Evolutionary conservation across 2,329 filamentous ascomycete genomes (phyloP).

Genomic region (Penicillium sp.): DNA sequence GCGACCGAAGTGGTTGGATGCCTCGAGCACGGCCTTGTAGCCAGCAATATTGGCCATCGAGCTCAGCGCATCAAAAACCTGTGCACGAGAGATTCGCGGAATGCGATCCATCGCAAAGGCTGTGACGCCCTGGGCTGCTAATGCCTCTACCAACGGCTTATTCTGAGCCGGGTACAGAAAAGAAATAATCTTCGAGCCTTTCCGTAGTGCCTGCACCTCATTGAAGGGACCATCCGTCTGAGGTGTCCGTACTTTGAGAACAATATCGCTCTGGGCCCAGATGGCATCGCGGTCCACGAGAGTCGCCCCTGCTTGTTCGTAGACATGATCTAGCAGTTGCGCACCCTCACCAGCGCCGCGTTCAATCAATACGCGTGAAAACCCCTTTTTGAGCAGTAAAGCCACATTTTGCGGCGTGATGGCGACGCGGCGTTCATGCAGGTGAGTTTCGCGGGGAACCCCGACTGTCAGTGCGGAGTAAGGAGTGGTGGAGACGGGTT

Average conservation of each 20-base stretch:
- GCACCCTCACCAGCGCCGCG: conserved; percentile 71
- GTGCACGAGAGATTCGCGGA: conserved; percentile 79
- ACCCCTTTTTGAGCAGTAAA: conserved; percentile 79
- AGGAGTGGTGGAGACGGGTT: conserved; percentile 41
- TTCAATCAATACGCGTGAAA: conserved; percentile 69
- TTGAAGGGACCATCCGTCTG: conserved; percentile 52
- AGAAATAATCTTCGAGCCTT: conserved; percentile 69
- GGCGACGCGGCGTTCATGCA: conserved; percentile 74
- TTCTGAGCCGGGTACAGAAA: conserved; percentile 81
- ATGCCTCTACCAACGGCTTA: conserved; percentile 63
- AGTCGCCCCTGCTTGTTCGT: conserved; percentile 70
- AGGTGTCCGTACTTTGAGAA: conserved; percentile 77
- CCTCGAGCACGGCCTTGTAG: conserved; percentile 86
- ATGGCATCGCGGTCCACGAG: conserved; percentile 64
- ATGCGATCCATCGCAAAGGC: conserved; percentile 91
- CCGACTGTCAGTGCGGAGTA: conserved; percentile 71
- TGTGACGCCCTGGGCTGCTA: conserved; percentile 65
- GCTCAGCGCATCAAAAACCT: conserved; percentile 80
- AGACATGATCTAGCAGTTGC: conserved; percentile 70
- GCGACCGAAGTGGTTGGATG: conserved; percentile 80
- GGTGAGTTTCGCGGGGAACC: conserved; percentile 70
- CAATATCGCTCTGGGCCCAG: conserved; percentile 69
- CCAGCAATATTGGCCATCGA: conserved; percentile 94
- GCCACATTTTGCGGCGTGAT: conserved; percentile 78
- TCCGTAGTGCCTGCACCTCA: conserved; percentile 63